Evolutionary conservation across 2,329 filamentous ascomycete species (phyloP).

Genomic region (Exophiala sideris): DNA sequence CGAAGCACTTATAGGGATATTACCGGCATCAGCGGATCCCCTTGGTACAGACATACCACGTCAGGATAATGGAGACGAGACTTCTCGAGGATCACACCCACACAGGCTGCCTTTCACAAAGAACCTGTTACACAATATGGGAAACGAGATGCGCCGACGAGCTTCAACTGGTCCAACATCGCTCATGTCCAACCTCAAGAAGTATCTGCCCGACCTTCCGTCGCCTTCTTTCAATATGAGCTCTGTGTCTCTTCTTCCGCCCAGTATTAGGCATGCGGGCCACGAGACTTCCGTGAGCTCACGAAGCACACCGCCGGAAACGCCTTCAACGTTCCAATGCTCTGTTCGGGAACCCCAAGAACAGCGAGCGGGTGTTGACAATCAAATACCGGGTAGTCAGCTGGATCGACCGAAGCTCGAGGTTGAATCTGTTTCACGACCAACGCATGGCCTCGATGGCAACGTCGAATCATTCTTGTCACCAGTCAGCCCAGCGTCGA

Average conservation of each 20-base stretch:
- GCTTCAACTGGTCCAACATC: constrained; percentile 12
- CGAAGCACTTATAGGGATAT: not conserved
- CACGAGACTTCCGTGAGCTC: constrained; percentile 1
- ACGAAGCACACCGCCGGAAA: constrained; percentile 10
- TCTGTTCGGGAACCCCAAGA: constrained; percentile 8
- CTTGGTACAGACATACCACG: not conserved
- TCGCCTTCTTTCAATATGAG: constrained; percentile 15
- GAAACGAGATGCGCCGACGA: constrained; percentile 9
- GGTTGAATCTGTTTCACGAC: too few species aligned
- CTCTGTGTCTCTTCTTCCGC: constrained; percentile 11
- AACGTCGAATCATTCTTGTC: constrained; percentile 16
- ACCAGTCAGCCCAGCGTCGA: constrained; percentile 32
- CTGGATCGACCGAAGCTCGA: not conserved
- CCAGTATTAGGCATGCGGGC: constrained; percentile 5
- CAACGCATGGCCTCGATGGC: constrained; percentile 25
- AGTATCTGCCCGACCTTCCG: constrained; percentile 20
- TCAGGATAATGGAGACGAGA: not conserved
- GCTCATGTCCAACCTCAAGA: constrained; percentile 15
- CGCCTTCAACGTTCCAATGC: constrained; percentile 4
- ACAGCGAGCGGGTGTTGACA: not conserved
- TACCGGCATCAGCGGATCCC: not conserved
- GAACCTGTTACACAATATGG: constrained; percentile 7
- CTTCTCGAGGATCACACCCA: not conserved
- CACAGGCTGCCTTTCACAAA: constrained; percentile 10
- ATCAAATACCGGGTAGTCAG: not conserved